Evolutionary conservation across 208 protist species (phyloP).

Genomic region (Trypanosoma cruzi): DNA sequence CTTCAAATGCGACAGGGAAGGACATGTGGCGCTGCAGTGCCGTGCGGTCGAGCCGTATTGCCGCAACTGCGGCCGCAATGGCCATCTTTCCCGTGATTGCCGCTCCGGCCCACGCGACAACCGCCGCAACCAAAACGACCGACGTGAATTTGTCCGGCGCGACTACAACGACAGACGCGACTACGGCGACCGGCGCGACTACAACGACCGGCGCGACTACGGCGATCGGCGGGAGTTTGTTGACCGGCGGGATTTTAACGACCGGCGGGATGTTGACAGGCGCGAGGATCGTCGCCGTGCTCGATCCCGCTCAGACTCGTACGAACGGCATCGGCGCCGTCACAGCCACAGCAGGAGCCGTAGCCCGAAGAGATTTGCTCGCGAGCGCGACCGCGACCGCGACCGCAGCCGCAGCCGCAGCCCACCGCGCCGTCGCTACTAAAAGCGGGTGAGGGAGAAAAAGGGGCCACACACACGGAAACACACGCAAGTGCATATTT

Average conservation of each 20-base stretch:
- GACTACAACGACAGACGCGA: conserved; percentile 19
- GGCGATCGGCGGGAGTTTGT: conserved; percentile 11
- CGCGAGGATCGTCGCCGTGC: conserved; percentile 18
- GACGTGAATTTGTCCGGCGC: conserved; percentile 1
- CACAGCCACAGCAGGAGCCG: conserved; percentile 35
- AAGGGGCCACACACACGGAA: not conserved
- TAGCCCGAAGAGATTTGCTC: conserved; percentile 20
- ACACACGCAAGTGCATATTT: no score
- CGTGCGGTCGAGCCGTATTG: conserved; percentile 31
- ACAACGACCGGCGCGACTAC: conserved; percentile 5
- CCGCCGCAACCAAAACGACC: not conserved
- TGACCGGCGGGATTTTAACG: conserved; percentile 24
- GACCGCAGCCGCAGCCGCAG: conserved; percentile 31
- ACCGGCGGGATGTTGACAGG: conserved; percentile 14
- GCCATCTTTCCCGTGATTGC: conserved; percentile 57
- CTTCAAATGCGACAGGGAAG: conserved; percentile 66
- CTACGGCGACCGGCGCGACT: conserved; percentile 4
- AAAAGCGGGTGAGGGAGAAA: not conserved
- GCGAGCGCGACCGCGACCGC: conserved; percentile 14
- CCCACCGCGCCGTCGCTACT: conserved; percentile 9
- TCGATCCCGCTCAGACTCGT: conserved; percentile 26
- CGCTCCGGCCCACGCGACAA: conserved; percentile 14
- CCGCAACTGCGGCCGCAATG: conserved; percentile 45
- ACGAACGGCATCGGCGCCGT: conserved; percentile 44
- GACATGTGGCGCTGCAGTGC: conserved; percentile 67